phyloP scores from a whole-genome alignment of 1,284 basidiomycete genomes.

The Fereydounia khargensis region DNA sequence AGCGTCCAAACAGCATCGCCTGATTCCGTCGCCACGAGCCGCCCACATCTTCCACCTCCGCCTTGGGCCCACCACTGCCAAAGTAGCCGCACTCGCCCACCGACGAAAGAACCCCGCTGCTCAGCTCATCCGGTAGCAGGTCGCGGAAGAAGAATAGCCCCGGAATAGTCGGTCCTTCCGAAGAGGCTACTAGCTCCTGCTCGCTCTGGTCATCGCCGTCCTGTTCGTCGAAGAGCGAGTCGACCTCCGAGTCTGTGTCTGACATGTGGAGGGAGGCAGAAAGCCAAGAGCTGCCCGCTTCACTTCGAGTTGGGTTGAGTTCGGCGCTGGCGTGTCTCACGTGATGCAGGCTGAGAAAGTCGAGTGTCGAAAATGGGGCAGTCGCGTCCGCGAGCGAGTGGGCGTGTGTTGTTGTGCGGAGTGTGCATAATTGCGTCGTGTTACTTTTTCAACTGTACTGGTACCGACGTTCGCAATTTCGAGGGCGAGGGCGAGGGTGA shows the following conservation, averaged over 20 bases:
- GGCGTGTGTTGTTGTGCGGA: too few relatives aligned
- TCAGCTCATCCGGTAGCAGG: constrained; percentile 9
- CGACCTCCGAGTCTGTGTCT: constrained; percentile 4
- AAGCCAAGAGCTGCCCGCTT: too few relatives aligned
- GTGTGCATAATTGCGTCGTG: too few relatives aligned
- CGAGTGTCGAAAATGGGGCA: too few relatives aligned
- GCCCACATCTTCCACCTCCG: neutral
- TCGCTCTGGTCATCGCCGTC: neutral
- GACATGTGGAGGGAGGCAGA: too few relatives aligned
- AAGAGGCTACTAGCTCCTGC: constrained; percentile 3
- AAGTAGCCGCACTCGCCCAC: constrained; percentile 28
- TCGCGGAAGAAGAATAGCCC: constrained; percentile 25
- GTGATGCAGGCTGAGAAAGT: too few relatives aligned
- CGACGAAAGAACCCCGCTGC: constrained; percentile 9
- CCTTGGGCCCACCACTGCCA: neutral
- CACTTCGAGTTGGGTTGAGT: too few relatives aligned
- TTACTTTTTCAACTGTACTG: too few relatives aligned
- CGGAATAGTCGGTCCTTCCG: constrained; percentile 4
- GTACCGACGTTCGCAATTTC: too few relatives aligned
- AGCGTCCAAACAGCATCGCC: constrained; percentile 32
- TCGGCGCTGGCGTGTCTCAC: too few relatives aligned
- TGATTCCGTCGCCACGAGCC: constrained; percentile 12
- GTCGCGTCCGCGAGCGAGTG: too few relatives aligned
- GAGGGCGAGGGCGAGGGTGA: too few relatives aligned
- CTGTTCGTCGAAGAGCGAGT: constrained; percentile 15